Evolutionary conservation across 2,329 filamentous ascomycete species (phyloP), one percentile per base, ranked within the genome.

Genomic region (Bipolaris gigantea): DNA sequence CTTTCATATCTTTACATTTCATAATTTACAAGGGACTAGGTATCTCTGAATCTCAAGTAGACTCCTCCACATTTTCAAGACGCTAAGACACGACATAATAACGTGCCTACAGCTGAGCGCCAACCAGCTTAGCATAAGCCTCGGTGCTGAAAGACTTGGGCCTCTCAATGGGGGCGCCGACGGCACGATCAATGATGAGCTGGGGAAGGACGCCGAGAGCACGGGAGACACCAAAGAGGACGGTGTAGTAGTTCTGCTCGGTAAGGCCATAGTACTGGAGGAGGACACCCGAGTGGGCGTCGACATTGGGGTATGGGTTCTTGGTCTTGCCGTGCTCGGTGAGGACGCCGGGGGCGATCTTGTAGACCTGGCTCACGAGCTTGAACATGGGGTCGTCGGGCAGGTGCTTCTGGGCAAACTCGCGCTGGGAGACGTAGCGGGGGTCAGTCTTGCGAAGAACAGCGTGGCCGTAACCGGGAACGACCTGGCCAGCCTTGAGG

Each of bases 281-380:
- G 65, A 99, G 90, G 66, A 99, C 94, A 85, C 94, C 94, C 30
- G 92, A 97, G 89, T 97, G 94, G 74, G 93, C 92, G 75, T 97
- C 93, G 74, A 97, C 92, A 83, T 97, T 97, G 80, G 94, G 94
- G 86, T 85, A 97, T 66, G 93, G 93, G 89, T 97, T 97, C 90
- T 97, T 97, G 85, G 93, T 97, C 90, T 99, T 99, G 83, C 94
- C 94, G 84, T 99, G 94, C 88, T 99, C 92, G 66, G 94, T 99
- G 77, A 99, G 85, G 72, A 99, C 94, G 73, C 89, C 89, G 64
- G 94, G 94, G 63, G 94, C 94, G 72, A 99, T 97, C 90, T 99
- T 99, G 90, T 97, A 99, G 70, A 99, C 94, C 84, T 99, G 94
- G 85, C 90, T 95, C 82, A 99, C 94, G 69, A 99, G 90, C 87